Evolutionary conservation across 2,329 filamentous ascomycete genomes (phyloP), one percentile per base, ranked within the genome.

Genomic region (Metarhizium anisopliae): DNA sequence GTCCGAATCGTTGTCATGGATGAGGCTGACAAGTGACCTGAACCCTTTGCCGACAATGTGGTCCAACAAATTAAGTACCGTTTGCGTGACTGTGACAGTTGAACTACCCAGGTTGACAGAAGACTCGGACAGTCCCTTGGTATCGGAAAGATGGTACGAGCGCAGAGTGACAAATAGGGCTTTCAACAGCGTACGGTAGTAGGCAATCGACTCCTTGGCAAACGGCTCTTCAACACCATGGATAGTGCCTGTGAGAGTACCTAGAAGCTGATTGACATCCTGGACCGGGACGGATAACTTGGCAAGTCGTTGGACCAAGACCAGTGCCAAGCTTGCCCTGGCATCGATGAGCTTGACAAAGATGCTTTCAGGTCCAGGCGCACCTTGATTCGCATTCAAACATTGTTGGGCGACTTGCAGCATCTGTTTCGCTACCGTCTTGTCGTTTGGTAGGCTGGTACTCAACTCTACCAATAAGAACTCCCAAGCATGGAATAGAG

Each of bases 401-500:
- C 91, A 95, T 63, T 89, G 85, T 60, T 84, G 81, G 7, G 89
- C 84, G 50, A 95, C 86, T 56, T 86, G 80, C 36, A 89, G 76
- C 74, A 95, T 85, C 55, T 88, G 80, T 62, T 81, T 84, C 55
- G 85, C 82, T 4, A 93, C 75, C 29, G 72, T 73, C 14, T 75
- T 72, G 59, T 77, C 74, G 40, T 72, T 69, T 1, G 78, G 77
- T n/a, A 83, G 70, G 58, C 77, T 82, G 42, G 83, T 83, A 67
- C 87, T 90, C 51, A 99, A 79, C 65, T 96, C 93, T 52, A 94
- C 79, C 14, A 93, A 82, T 8, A 99, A 78, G 57, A 90, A 85
- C 68, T 95, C 92, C 90, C 93, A 97, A 55, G 90, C 88, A 63
- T 90, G 85, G 60, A 96, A 87, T 18, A 99, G 81, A 47, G 84